These are phyloP conservation scores for Maudiozyma barnettii DNA, from an alignment of 805 yeast species.

Conservation along the genomic window DNA sequence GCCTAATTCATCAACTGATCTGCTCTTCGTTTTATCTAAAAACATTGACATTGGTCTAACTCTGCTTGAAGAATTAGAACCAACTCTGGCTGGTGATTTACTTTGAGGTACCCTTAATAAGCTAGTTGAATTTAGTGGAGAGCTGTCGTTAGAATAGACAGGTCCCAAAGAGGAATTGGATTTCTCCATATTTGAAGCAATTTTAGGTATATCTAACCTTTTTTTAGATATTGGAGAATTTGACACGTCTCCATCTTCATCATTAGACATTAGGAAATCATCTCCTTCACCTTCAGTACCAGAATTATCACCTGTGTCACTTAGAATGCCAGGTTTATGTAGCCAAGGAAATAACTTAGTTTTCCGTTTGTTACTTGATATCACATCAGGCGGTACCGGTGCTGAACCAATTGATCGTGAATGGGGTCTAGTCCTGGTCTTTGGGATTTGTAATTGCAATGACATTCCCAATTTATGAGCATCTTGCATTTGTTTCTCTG, in stretches of 20 bases:
- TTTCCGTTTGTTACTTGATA: conserved; percentile 20
- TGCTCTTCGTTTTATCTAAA: conserved; percentile 10
- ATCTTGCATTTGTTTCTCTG: not conserved
- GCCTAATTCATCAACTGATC: conserved; percentile 17
- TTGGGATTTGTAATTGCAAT: conserved; percentile 3
- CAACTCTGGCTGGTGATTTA: conserved; percentile 17
- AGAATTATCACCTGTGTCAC: conserved; percentile 24
- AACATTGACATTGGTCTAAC: conserved; percentile 18
- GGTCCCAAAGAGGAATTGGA: not conserved
- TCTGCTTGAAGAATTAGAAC: conserved; percentile 13
- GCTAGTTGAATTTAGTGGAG: not conserved
- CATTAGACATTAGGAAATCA: conserved; percentile 9
- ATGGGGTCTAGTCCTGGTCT: conserved; percentile 18
- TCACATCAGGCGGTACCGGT: conserved; percentile 26
- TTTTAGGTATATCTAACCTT: not conserved
- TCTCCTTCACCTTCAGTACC: conserved; percentile 27
- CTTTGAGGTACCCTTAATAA: conserved; percentile 12
- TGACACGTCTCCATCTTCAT: conserved; percentile 12
- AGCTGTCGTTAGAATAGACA: not conserved
- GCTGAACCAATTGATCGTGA: conserved; percentile 27
- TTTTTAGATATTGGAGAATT: not conserved
- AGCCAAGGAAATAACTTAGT: conserved; percentile 25
- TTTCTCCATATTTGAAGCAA: not conserved
- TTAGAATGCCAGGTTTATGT: conserved; percentile 23
- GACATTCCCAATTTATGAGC: conserved; percentile 1